Conservation (phyloP, 2,329 filamentous ascomycete genomes). For the Claviceps paspali region DNA sequence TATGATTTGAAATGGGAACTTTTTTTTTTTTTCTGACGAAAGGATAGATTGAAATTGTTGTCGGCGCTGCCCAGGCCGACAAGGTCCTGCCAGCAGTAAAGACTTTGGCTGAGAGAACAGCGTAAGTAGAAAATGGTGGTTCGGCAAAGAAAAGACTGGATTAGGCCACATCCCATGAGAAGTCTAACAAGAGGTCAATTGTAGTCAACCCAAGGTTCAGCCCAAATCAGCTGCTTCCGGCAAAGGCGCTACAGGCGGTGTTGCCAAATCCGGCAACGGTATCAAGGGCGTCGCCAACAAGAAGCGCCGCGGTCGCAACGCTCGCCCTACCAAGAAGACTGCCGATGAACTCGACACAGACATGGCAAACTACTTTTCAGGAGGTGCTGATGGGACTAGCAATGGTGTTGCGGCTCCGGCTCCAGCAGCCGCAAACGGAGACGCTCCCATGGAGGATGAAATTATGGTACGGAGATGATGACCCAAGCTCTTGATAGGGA, state of each 20-base stretch:
- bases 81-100: conserved; percentile 49
- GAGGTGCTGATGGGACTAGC: conserved; percentile 28
- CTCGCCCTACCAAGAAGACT: conserved; percentile 68
- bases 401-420: conserved; percentile 30
- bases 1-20: no score
- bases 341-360: conserved; percentile 91
- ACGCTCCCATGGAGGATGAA: conserved; percentile 53
- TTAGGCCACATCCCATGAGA: no score
- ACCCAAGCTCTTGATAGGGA: neutral
- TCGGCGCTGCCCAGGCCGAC: conserved; percentile 59
- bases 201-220: conserved; percentile 29
- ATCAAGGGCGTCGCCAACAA: conserved; percentile 34
- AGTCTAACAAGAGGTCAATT: conserved; percentile 3
- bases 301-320: conserved; percentile 41
- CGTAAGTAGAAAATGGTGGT: conserved; percentile 25
- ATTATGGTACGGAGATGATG: conserved; percentile 30
- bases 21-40: conserved; percentile 13
- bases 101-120: conserved; percentile 70
- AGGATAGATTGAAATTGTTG: conserved; percentile 70
- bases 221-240: conserved; percentile 67
- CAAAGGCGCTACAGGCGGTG: conserved; percentile 32
- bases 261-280: conserved; percentile 21
- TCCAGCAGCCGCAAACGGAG: conserved; percentile 28
- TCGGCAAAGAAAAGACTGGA: neutral
- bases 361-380: conserved; percentile 87